A percentile compares a stretch with the other conserved stretches of the same genome.
phyloP scores from a whole-genome alignment of 208 protist species.

The Vickermania spadyakhi region DNA sequence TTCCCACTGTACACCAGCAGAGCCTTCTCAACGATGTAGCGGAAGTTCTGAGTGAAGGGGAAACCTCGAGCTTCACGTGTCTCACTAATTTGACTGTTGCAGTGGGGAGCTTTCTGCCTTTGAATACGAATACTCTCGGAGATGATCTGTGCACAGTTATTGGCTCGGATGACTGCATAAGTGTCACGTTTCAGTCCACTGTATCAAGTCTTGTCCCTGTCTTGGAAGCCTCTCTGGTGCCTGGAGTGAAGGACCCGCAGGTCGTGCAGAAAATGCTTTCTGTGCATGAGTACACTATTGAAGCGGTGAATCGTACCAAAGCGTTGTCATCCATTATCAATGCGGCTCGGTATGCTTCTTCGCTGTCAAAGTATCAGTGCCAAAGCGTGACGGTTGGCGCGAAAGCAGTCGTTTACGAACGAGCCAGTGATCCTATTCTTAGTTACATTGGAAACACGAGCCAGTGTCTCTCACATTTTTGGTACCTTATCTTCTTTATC shows the following conservation, averaged over 20 bases:
- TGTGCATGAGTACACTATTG: constrained; percentile 14
- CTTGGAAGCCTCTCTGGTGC: not conserved
- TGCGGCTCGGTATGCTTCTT: constrained; percentile 29
- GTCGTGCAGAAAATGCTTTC: constrained; percentile 1
- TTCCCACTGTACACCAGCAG: too few relatives aligned
- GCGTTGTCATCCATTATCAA: constrained; percentile 32
- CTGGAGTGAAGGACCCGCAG: not conserved
- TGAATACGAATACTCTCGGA: not conserved
- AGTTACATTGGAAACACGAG: constrained; percentile 17
- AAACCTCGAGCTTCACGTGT: not conserved
- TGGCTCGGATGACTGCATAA: not conserved
- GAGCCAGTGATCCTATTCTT: constrained; percentile 9
- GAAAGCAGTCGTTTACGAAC: constrained; percentile 34
- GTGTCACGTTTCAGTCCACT: not conserved
- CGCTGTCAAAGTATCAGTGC: constrained; percentile 31
- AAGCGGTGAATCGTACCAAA: constrained; percentile 14
- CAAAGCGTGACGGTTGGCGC: constrained; percentile 23
- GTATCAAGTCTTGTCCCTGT: not conserved
- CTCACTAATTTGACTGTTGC: not conserved
- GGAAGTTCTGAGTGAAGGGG: too few relatives aligned
- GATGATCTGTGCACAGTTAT: not conserved
- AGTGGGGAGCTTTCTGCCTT: not conserved
- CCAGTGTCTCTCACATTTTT: constrained; percentile 47
- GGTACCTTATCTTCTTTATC: constrained; percentile 82
- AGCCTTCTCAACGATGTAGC: too few relatives aligned